Evolutionary conservation across 2,329 filamentous ascomycete species (phyloP), one percentile per base, ranked within the genome.

Genomic region (Scopulariopsis brevicaulis): DNA sequence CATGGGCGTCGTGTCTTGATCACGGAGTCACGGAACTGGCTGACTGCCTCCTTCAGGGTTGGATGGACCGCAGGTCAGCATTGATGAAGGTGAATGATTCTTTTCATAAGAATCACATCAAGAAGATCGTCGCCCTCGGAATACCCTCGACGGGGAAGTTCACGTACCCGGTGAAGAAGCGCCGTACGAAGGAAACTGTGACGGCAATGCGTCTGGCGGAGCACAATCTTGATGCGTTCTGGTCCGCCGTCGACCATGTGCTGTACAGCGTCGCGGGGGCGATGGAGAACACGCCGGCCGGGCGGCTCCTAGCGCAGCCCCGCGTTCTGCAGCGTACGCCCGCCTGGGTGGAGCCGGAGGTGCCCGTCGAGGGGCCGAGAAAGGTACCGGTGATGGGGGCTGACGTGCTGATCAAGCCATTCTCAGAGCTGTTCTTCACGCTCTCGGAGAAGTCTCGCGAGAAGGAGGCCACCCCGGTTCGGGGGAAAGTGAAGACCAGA

Each of bases 141-240:
- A 63, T 71, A 8, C 73, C 72, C 0, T 66, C 68, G 0, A 66
- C 67, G 3, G 67, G 67, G 1, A 74, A 66, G 57, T 80, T 83
- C 58, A 59, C 60, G 1, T 76, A 77, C 59, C 74, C 74, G 0
- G 60, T 67, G 5, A 69, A 75, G 2, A 80, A 77, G 61, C 74
- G 70, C 11, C 71, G 72, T 1, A 81, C 69, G 1, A 71, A 70
- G 57, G 71, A 74, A 14, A 81, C 71, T 20, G 69, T 75, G 0
- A 69, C 74, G 5, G 64, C 65, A 0, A 70, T 83, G 65, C 71
- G 73, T 11, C 61, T 53, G 1, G 77, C 80, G 0, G 80, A 84
- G 65, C 28, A 50, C 0, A 69, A 73, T 28, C 68, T 83, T 4
- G 78, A 81, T 62, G 58, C 53, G 0, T 76, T 80, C 59, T 81